A percentile compares a stretch with the other conserved stretches of the same genome.
Conservation (phyloP, 2,329 filamentous ascomycete genomes). For the Aspergillus novofumigatus region DNA sequence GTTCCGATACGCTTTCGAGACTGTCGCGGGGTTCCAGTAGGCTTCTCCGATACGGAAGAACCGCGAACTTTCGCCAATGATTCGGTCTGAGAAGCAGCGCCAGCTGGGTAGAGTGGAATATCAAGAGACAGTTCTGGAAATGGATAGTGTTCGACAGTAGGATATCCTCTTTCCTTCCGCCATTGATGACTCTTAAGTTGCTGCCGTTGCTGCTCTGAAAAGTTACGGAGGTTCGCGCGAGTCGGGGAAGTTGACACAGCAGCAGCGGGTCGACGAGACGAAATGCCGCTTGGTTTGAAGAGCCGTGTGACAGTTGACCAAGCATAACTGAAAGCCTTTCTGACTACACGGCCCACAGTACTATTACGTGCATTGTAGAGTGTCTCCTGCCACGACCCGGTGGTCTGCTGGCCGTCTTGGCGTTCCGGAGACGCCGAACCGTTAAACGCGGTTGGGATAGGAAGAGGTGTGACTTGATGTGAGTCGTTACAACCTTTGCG, state of each 20-base stretch:
- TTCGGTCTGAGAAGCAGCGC: neutral
- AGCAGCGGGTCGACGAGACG: neutral
- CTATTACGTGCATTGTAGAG: neutral
- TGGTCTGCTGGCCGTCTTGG: neutral
- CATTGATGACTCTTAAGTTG: constrained; percentile 10
- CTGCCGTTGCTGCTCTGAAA: constrained; percentile 13
- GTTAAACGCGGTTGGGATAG: neutral
- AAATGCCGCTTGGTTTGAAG: neutral
- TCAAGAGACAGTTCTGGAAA: constrained; percentile 15
- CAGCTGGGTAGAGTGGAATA: constrained; percentile 3
- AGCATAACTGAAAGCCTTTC: neutral
- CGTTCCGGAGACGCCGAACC: neutral
- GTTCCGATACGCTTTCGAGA: neutral
- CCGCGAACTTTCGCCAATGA: neutral
- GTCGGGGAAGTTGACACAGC: constrained; percentile 7
- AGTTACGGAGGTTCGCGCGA: constrained; percentile 9
- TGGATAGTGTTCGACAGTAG: constrained; percentile 9
- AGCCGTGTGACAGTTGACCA: neutral
- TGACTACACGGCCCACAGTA: neutral
- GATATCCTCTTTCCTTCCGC: constrained; percentile 10
- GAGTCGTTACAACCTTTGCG: neutral
- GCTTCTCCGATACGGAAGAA: neutral
- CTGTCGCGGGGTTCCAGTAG: neutral
- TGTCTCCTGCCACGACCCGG: neutral
- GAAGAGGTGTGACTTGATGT: neutral